Evolutionary conservation across 345 rosid genomes (phyloP), one percentile per base, ranked within the genome.

Genomic region (Geranium rotundifolium): DNA sequence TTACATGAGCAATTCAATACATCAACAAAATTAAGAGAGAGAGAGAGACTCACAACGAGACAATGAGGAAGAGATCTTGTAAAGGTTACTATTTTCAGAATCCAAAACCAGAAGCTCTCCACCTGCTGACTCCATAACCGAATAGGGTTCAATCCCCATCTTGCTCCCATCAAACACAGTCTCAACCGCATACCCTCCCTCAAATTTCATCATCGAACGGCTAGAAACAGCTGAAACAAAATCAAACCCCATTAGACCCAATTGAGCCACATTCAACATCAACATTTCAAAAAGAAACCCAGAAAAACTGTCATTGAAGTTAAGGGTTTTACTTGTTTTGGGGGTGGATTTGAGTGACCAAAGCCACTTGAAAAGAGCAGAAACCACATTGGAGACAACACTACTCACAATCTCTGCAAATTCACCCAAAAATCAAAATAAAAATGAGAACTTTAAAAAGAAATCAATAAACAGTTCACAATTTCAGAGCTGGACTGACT

Each of bases 151-250:
- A 41, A 95, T 82, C 72, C 97, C 99, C 72, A 82, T 78, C 71
- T 88, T 90, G 67, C 87, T 85, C 72, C 99, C 99, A 76, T 95
- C 99, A 72, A 95, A 84, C 61, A 95, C 95, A 3, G 99, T 95
- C 82, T 95, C 99, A 72, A 95, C 95, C 12, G 75, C 78, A 69
- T 90, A 95, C 27, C 99, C 97, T 72, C 86, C 71, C 76, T 95
- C 99, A 63, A 88, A 95, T 78, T 85, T 95, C 84, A 95, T 83
- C 95, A 86, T 78, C 27, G 96, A 86, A 76, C 92, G 91, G 74
- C 84, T 83, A 56, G 95, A 74, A 68, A 84, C 77, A 52, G 89
- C 97, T 90, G 80, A 19, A 54, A 66, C 27, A 56, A 17, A 41
- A 58, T 19, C 18, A 69, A 63, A 71, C 31, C 74, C 54, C 61